Evolutionary conservation across 73 alveolate genomes (phyloP).

Genomic region (Paraurostyla sp.): DNA sequence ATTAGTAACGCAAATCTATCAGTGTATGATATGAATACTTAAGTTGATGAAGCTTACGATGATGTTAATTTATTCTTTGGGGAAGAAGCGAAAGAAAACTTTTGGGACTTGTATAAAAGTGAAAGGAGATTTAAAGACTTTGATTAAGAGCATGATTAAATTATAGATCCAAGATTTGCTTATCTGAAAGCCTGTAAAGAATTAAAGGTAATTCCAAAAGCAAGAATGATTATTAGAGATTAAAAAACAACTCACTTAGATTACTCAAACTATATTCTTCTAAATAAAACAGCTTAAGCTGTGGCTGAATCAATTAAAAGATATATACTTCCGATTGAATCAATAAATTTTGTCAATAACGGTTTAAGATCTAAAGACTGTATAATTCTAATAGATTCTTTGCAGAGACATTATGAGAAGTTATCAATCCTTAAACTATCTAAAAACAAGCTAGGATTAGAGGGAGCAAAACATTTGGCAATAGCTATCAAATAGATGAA

Average conservation of each 20-base stretch:
- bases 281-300: conserved; percentile 68
- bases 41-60: conserved; percentile 37
- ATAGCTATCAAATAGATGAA: conserved; percentile 18
- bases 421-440: conserved; percentile 34
- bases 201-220: conserved; percentile 70
- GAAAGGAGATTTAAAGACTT: conserved; percentile 72
- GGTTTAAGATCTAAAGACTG: conserved; percentile 70
- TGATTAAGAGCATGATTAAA: conserved; percentile 14
- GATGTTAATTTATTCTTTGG: conserved; percentile 69
- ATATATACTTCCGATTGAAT: conserved; percentile 66
- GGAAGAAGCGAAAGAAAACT: conserved; percentile 59
- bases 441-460: conserved; percentile 66
- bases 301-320: conserved; percentile 72
- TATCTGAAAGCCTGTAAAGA: conserved; percentile 72
- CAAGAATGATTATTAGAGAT: conserved; percentile 71
- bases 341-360: conserved; percentile 60
- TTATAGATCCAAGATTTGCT: conserved; percentile 73
- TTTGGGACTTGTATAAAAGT: conserved; percentile 72
- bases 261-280: conserved; percentile 51
- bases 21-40: background rate
- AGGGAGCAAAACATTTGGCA: conserved; percentile 69
- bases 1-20: conserved; percentile 30
- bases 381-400: conserved; percentile 17
- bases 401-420: conserved; percentile 56
- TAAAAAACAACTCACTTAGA: conserved; percentile 59